Percentiles rank a stretch among this genome's conserved stretches.
Conservation (phyloP, 768 basidiomycete species). For the Hericium erinaceus region DNA sequence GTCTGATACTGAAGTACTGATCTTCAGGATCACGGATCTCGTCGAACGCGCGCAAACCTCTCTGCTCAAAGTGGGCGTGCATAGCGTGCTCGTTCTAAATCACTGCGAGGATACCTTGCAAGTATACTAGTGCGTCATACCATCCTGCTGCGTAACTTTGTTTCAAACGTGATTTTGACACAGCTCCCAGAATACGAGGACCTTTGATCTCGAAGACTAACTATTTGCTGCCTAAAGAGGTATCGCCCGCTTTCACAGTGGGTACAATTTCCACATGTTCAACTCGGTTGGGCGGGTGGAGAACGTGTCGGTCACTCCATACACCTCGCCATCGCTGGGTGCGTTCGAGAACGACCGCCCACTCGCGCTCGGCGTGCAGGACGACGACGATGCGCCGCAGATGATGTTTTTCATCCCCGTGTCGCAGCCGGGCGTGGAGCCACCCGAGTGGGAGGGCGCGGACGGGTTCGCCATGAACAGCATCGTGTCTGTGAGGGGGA, state of each 20-base stretch:
- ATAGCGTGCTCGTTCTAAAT: too few species aligned
- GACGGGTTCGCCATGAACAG: slow-evolving; percentile 39
- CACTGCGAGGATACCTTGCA: too few species aligned
- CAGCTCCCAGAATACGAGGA: too few species aligned
- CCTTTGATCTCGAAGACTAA: too few species aligned
- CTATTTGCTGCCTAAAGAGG: too few species aligned
- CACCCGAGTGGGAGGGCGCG: not conserved
- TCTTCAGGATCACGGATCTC: too few species aligned
- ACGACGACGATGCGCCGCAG: slow-evolving; percentile 34
- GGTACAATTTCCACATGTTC: not conserved
- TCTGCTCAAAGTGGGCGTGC: too few species aligned
- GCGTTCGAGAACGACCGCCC: slow-evolving; percentile 39
- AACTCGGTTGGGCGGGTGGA: not conserved
- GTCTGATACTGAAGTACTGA: too few species aligned
- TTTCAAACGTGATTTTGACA: too few species aligned
- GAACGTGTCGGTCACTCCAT: slow-evolving; percentile 22
- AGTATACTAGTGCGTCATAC: too few species aligned
- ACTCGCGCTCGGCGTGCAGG: slow-evolving; percentile 39
- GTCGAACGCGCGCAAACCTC: too few species aligned
- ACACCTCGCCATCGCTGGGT: slow-evolving; percentile 46
- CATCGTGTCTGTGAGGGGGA: slow-evolving; percentile 33
- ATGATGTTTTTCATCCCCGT: slow-evolving; percentile 43
- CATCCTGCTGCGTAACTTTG: too few species aligned
- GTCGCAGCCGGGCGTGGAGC: slow-evolving; percentile 35
- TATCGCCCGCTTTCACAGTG: not conserved